phyloP scores from a whole-genome alignment of 2,329 filamentous ascomycete species.

The Bretziella fagacearum region DNA sequence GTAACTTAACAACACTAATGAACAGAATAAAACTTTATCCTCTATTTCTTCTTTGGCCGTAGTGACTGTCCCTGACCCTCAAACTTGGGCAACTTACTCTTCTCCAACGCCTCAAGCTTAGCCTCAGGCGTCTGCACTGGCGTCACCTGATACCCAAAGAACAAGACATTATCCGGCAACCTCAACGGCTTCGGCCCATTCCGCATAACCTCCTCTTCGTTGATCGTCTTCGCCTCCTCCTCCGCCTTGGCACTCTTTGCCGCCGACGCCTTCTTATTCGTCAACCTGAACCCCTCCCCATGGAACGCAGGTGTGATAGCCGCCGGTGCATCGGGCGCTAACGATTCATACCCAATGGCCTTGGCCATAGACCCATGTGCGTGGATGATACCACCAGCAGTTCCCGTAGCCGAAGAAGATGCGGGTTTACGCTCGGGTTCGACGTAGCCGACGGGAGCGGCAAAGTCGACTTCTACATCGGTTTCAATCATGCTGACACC shows the following conservation, averaged over 20 bases:
- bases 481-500: slow-evolving; percentile 92
- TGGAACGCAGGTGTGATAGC: slow-evolving; percentile 63
- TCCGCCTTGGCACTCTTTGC: slow-evolving; percentile 49
- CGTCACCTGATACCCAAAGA: slow-evolving; percentile 90
- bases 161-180: slow-evolving; percentile 74
- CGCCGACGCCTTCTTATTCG: slow-evolving; percentile 52
- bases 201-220: background rate
- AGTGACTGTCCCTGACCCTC: slow-evolving; percentile 73
- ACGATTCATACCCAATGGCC: slow-evolving; percentile 88
- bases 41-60: slow-evolving; percentile 48
- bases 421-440: slow-evolving; percentile 50
- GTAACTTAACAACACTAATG: background rate
- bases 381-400: slow-evolving; percentile 60
- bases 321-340: slow-evolving; percentile 59
- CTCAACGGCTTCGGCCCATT: slow-evolving; percentile 61
- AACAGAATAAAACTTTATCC: background rate
- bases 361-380: slow-evolving; percentile 89
- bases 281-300: slow-evolving; percentile 62
- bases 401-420: slow-evolving; percentile 43
- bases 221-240: slow-evolving; percentile 29
- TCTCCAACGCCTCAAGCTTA: slow-evolving; percentile 46
- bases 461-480: slow-evolving; percentile 91
- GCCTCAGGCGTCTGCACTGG: slow-evolving; percentile 67
- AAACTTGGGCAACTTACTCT: slow-evolving; percentile 55
- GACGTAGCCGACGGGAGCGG: slow-evolving; percentile 81